Evolutionary conservation across 1,284 basidiomycete species (phyloP), one percentile per base, ranked within the genome.

Genomic region (Phellopilus nigrolimitatus): DNA sequence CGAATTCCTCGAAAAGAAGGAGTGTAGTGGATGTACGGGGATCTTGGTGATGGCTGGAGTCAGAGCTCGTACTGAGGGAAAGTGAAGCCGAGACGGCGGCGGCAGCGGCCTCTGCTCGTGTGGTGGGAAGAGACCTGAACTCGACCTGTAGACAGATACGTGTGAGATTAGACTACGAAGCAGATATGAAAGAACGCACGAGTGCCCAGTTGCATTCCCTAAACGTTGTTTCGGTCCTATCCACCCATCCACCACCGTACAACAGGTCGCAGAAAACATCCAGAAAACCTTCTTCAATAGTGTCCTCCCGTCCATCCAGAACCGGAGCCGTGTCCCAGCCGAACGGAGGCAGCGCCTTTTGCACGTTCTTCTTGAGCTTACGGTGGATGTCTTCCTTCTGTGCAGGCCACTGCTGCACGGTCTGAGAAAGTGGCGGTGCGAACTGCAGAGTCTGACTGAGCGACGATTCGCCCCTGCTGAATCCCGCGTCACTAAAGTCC

Each of bases 131-230:
- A 0, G 89, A 82, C 61, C 86, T 91, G 72, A 85, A 93, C 64
- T 93, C 90, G 53, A 92, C 80, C 91, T 93, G 53, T 47, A 49
- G 17, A 27, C 41, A 43, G 22, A 24, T 43, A 12, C 19, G 13
- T 13, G 15, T 25, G 15, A 39, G 12, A 10, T 19, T 19, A 39
- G 4, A 39, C 21, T 22, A 42, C 17, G 6, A 4, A 24, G 15
- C 4, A 27, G 4, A 10, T 27, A 12, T 43, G 2, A 30, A 42
- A 49, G 17, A 45, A 75, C 82, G 70, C 62, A 93, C 91, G 71
- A 95, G 61, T n/a, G 86, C 89, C 90, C 91, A 95, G 62, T 90
- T 90, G 56, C 89, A 88, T 60, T 93, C 89, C 59, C 87, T 74
- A 63, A 91, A 89, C 3, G 84, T 73, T 57, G 83, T 75, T 61